A percentile compares a stretch with the other conserved stretches of the same genome.
Evolutionary conservation across 2,329 filamentous ascomycete genomes (phyloP).

Genomic region (Venturia asperata): DNA sequence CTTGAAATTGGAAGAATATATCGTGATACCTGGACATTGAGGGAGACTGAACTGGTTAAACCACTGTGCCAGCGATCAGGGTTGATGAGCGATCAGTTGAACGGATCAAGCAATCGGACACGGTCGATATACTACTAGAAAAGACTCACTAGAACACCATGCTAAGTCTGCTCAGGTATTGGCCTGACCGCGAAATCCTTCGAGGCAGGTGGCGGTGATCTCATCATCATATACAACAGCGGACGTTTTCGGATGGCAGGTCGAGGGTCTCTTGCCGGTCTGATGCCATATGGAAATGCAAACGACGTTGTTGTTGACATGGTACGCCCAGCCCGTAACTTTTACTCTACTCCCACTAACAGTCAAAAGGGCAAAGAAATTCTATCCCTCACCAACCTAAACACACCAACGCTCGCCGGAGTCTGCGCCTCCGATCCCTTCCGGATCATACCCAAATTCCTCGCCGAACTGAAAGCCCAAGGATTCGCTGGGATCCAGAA

Average conservation of each 20-base stretch:
- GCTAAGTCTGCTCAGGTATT: conserved; percentile 41
- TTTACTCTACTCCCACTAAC: conserved; percentile 13
- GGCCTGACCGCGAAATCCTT: conserved; percentile 65
- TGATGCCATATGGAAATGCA: conserved; percentile 66
- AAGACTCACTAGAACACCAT: conserved; percentile 23
- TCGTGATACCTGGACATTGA: too few species aligned
- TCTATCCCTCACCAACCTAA: conserved; percentile 52
- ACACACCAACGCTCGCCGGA: conserved; percentile 61
- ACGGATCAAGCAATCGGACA: neutral
- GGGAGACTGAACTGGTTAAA: too few species aligned
- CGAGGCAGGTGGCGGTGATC: conserved; percentile 59
- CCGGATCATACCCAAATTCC: conserved; percentile 53
- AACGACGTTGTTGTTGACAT: conserved; percentile 65
- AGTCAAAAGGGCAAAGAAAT: conserved; percentile 53
- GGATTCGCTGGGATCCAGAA: conserved; percentile 67
- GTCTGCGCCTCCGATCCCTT: conserved; percentile 67
- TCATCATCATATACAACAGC: conserved; percentile 67
- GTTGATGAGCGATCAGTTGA: neutral
- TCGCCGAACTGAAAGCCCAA: conserved; percentile 52
- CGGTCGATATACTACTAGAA: neutral
- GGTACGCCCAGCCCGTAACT: conserved; percentile 33
- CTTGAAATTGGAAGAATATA: too few species aligned
- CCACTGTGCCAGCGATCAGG: neutral
- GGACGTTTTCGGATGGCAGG: conserved; percentile 69
- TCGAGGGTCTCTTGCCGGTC: conserved; percentile 58